Percentiles rank a stretch among this genome's conserved stretches.
Conservation (phyloP, 1,139 yeast species). For the Taiozyma sp. region DNA sequence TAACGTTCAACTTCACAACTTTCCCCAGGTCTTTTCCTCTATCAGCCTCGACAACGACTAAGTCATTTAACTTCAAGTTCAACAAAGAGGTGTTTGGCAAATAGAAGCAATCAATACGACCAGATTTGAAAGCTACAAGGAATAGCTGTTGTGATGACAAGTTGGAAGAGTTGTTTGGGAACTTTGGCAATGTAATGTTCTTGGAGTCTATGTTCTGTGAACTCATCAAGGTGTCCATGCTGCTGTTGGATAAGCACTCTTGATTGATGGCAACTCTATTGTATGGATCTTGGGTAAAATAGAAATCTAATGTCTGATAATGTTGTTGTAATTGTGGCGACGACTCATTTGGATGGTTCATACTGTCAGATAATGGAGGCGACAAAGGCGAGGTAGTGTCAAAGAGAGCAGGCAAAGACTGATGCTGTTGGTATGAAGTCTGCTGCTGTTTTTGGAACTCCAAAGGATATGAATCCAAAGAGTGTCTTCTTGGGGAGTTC, state of each 20-base stretch:
- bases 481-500: constrained; percentile 7
- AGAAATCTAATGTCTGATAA: constrained; percentile 19
- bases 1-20: constrained; percentile 61
- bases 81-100: constrained; percentile 52
- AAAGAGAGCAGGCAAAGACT: constrained; percentile 1
- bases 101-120: constrained; percentile 81
- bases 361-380: not conserved
- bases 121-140: constrained; percentile 81
- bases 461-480: constrained; percentile 6
- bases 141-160: constrained; percentile 42
- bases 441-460: constrained; percentile 3
- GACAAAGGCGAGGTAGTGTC: not conserved
- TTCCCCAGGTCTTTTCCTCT: constrained; percentile 90
- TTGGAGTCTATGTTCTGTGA: constrained; percentile 4
- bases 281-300: constrained; percentile 20
- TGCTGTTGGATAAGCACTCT: constrained; percentile 7
- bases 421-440: constrained; percentile 5
- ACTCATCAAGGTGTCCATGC: constrained; percentile 4
- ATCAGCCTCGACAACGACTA: constrained; percentile 95
- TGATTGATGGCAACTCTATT: constrained; percentile 19
- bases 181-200: constrained; percentile 12
- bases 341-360: constrained; percentile 13
- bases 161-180: constrained; percentile 16
- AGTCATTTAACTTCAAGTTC: constrained; percentile 59
- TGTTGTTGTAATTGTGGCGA: constrained; percentile 13